A percentile compares a stretch with the other conserved stretches of the same genome.
Conservation (phyloP, 129 eudicot species). For the Ambrosia trifida region DNA sequence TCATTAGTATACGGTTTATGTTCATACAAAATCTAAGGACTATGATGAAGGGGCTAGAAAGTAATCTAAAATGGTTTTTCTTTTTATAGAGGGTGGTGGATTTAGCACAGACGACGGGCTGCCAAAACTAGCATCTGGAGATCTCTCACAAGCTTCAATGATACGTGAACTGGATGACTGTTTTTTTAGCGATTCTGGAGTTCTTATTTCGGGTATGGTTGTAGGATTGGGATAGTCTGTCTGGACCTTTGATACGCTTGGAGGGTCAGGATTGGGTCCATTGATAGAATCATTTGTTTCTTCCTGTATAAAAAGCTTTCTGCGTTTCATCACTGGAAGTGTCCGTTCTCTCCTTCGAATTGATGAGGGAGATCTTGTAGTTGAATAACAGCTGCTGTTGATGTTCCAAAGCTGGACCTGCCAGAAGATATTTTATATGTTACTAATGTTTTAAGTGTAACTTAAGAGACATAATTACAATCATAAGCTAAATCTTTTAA, state of each 20-base stretch:
- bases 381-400: constrained; percentile 60
- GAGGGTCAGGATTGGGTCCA: constrained; percentile 18
- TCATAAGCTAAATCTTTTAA: background rate
- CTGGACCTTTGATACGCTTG: constrained; percentile 19
- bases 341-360: constrained; percentile 59
- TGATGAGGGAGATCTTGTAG: constrained; percentile 61
- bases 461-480: no score
- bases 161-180: constrained; percentile 20
- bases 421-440: background rate
- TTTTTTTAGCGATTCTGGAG: constrained; percentile 54
- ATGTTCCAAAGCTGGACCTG: constrained; percentile 88
- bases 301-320: constrained; percentile 48
- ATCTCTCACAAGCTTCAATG: constrained; percentile 40
- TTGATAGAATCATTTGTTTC: constrained; percentile 17
- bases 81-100: constrained; percentile 88
- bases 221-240: constrained; percentile 20
- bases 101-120: constrained; percentile 91
- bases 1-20: background rate
- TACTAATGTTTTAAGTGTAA: no score
- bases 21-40: constrained; percentile 21
- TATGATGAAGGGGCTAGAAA: constrained; percentile 50
- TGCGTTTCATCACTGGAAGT: constrained; percentile 45
- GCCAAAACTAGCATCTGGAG: constrained; percentile 55
- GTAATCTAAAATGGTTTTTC: constrained; percentile 85
- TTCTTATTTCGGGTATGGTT: constrained; percentile 49